Conservation (phyloP, 2,329 filamentous ascomycete genomes). For the Monosporascus sp. region DNA sequence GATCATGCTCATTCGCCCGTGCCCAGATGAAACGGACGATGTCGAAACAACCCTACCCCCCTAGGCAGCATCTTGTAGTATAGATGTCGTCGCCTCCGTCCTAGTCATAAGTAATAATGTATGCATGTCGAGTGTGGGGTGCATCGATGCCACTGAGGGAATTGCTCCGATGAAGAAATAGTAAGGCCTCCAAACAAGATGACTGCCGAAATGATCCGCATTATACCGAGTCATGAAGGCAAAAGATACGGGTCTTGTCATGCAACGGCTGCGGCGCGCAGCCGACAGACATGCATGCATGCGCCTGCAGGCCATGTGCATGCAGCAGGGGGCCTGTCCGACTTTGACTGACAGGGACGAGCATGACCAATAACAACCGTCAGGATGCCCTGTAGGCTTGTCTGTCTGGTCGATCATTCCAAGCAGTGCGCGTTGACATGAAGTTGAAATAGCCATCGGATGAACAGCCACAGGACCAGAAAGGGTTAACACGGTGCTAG, state of each 20-base stretch:
- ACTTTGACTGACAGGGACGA: neutral
- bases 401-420: neutral
- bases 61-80: neutral
- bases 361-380: neutral
- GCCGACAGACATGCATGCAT: constrained; percentile 13
- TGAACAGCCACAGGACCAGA: neutral
- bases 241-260: neutral
- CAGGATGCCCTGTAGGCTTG: neutral
- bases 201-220: neutral
- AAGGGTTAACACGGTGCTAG: neutral
- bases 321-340: neutral
- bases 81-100: neutral
- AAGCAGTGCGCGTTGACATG: too few relatives aligned
- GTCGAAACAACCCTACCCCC: neutral
- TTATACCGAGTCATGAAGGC: neutral
- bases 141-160: neutral
- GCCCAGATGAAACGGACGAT: neutral
- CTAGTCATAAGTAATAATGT: neutral
- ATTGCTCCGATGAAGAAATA: neutral
- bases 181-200: neutral
- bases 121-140: neutral
- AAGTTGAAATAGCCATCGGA: neutral
- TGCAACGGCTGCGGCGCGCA: constrained; percentile 13
- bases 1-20: neutral
- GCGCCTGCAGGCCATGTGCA: neutral